Evolutionary conservation across 805 yeast genomes (phyloP).

Genomic region (Nakazawaea wickerhamii): DNA sequence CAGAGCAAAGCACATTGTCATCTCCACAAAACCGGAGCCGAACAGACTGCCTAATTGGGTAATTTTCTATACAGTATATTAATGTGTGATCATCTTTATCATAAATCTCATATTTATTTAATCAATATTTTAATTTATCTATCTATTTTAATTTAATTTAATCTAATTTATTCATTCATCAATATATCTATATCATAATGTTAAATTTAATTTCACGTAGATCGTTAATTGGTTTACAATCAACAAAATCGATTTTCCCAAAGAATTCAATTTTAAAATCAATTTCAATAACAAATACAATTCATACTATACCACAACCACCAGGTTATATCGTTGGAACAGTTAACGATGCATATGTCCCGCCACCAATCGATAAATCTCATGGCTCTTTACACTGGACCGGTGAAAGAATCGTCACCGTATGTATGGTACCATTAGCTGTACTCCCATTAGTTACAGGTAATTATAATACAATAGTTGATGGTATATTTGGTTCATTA

Average conservation of each 20-base stretch:
- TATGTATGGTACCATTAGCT: constrained; percentile 71
- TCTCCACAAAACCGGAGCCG: constrained; percentile 2
- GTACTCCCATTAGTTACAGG: constrained; percentile 76
- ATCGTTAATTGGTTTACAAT: constrained; percentile 2
- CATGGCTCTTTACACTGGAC: constrained; percentile 95
- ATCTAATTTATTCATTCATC: not conserved
- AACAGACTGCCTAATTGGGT: not conserved
- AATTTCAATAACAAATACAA: not conserved
- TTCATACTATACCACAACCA: constrained; percentile 57
- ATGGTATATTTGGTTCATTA: constrained; percentile 61
- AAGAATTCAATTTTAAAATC: not conserved
- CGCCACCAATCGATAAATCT: constrained; percentile 55
- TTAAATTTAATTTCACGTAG: constrained; percentile 6
- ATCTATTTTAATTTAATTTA: not conserved
- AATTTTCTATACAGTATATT: too few species aligned
- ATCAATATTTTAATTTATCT: not conserved
- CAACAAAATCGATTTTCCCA: not conserved
- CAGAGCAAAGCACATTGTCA: constrained; percentile 1
- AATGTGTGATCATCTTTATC: too few species aligned
- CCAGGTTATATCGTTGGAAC: constrained; percentile 91
- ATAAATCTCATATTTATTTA: too few species aligned
- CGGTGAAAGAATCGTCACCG: constrained; percentile 69
- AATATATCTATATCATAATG: not conserved
- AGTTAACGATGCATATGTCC: constrained; percentile 79
- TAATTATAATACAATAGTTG: constrained; percentile 61